Evolutionary conservation across 2,329 filamentous ascomycete species (phyloP).

Genomic region (Whalleya microplaca): DNA sequence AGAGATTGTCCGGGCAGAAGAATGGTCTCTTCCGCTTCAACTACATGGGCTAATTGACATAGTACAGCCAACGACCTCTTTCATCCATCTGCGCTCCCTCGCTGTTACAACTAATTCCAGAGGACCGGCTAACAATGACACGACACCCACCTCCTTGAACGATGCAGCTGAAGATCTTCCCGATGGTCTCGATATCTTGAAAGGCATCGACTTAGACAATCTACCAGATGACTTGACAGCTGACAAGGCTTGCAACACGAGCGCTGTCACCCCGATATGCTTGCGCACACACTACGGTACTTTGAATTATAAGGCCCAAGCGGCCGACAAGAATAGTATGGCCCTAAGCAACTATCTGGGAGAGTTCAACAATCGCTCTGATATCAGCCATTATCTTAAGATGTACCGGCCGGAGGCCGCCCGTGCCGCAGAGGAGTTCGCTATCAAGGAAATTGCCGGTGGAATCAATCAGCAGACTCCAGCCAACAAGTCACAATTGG

Average conservation of each 20-base stretch:
- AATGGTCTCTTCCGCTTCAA: background rate
- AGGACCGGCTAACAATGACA: background rate
- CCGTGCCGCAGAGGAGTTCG: background rate
- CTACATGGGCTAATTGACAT: background rate
- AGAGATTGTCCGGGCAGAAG: background rate
- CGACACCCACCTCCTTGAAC: background rate
- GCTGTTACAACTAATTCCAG: background rate
- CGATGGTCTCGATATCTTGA: background rate
- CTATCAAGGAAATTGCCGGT: background rate
- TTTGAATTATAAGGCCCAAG: background rate
- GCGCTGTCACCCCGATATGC: background rate
- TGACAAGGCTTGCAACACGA: background rate
- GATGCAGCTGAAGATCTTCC: background rate
- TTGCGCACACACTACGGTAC: constrained; percentile 1
- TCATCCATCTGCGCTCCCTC: background rate
- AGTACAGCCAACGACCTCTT: background rate
- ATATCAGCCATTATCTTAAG: background rate
- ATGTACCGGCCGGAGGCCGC: constrained; percentile 5
- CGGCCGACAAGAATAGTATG: constrained; percentile 2
- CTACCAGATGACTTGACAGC: background rate
- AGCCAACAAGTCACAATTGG: background rate
- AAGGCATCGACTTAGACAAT: background rate
- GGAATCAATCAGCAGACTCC: background rate
- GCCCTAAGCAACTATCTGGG: constrained; percentile 1
- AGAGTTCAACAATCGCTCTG: constrained; percentile 4